These are phyloP conservation scores for Pogostemon cablin DNA, from an alignment of 257 asterid genomes.

Conservation along the genomic window DNA sequence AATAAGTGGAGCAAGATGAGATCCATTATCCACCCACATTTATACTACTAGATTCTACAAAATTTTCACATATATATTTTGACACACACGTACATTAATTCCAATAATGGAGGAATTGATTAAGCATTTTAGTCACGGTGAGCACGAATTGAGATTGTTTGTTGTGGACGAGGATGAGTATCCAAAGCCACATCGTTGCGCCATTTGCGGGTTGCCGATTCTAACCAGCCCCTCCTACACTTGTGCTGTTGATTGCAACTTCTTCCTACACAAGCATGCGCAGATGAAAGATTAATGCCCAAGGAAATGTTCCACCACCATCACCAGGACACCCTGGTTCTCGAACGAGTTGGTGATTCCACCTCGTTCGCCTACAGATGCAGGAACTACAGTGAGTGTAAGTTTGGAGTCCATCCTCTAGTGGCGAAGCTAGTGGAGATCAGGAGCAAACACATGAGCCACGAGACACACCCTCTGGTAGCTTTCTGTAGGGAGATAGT, in stretches of 20 bases:
- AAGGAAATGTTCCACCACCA: background rate
- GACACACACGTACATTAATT: background rate
- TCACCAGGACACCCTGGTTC: background rate
- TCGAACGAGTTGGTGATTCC: background rate
- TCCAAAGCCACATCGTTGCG: background rate
- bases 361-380: background rate
- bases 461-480: background rate
- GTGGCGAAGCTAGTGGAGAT: constrained; percentile 5
- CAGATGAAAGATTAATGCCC: constrained; percentile 5
- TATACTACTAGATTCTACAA: no score
- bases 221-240: background rate
- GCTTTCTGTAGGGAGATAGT: background rate
- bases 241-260: background rate
- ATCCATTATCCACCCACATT: no score
- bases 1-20: no score
- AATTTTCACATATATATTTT: no score
- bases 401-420: background rate
- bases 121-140: constrained; percentile 15
- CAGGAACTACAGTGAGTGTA: background rate
- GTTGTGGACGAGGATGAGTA: background rate
- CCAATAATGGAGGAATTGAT: background rate
- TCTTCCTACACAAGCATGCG: constrained; percentile 9
- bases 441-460: constrained; percentile 10
- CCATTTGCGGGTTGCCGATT: background rate
- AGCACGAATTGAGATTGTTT: background rate